These are phyloP conservation scores for Trichophyton verrucosum DNA, from an alignment of 2,329 filamentous ascomycete species.

Conservation along the genomic window DNA sequence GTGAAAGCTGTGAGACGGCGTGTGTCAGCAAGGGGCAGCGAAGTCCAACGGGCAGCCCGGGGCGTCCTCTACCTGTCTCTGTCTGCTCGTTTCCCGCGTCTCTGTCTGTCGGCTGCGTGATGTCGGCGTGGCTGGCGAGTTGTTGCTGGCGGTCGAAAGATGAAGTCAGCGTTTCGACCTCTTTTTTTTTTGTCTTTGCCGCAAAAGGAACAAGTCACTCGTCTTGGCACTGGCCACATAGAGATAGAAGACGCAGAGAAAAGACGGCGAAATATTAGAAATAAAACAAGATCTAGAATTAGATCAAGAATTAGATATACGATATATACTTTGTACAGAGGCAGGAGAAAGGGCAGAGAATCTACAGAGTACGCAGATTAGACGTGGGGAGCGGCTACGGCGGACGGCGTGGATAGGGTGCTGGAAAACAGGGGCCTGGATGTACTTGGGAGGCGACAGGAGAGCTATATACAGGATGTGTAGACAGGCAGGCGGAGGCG, in stretches of 20 bases:
- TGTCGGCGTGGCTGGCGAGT: not conserved
- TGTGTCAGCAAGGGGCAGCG: not conserved
- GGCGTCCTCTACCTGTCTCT: not conserved
- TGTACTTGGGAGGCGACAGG: no score
- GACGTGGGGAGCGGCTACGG: no score
- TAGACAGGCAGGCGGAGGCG: not conserved
- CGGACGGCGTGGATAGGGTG: no score
- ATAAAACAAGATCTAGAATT: no score
- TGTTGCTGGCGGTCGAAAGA: not conserved
- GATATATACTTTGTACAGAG: no score
- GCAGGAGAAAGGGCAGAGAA: no score
- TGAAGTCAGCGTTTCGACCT: not conserved
- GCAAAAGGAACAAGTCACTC: not conserved
- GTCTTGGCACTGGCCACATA: not conserved
- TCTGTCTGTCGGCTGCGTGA: not conserved
- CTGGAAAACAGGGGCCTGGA: no score
- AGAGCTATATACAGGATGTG: not conserved
- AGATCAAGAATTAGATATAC: no score
- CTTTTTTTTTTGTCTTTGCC: not conserved
- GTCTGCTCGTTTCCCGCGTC: not conserved
- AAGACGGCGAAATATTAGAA: no score
- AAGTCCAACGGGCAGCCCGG: not conserved
- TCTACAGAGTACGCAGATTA: no score
- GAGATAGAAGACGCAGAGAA: not conserved
- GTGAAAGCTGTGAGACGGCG: not conserved